Conservation (phyloP, 2,329 filamentous ascomycete species). For the Pseudogymnoascus sp. region DNA sequence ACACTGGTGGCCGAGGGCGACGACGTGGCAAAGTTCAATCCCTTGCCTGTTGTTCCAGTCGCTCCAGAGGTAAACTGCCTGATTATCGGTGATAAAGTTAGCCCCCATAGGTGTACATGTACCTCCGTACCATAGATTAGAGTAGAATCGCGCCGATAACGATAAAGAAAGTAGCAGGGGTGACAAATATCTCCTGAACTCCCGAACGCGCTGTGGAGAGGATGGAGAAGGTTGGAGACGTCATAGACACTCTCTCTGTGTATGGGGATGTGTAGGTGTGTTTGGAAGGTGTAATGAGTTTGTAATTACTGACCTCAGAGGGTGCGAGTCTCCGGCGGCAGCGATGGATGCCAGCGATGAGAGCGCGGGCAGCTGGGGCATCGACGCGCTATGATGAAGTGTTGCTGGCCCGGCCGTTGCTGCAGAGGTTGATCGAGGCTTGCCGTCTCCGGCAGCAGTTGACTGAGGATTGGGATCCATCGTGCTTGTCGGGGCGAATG, state of each 20-base stretch:
- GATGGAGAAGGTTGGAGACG: neutral
- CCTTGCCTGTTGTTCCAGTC: constrained; percentile 25
- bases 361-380: constrained; percentile 43
- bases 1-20: constrained; percentile 55
- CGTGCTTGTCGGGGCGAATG: constrained; percentile 33
- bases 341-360: constrained; percentile 51
- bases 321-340: constrained; percentile 39
- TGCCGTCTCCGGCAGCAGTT: constrained; percentile 40
- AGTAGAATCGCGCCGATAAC: constrained; percentile 18
- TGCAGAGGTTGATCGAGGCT: constrained; percentile 45
- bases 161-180: constrained; percentile 19
- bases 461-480: constrained; percentile 32
- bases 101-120: constrained; percentile 9
- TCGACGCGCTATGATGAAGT: constrained; percentile 33
- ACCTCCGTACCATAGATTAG: neutral
- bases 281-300: neutral
- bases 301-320: constrained; percentile 37
- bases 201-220: constrained; percentile 14
- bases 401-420: constrained; percentile 37
- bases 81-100: constrained; percentile 22
- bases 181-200: constrained; percentile 11
- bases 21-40: constrained; percentile 45
- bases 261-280: neutral
- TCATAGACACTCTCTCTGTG: neutral
- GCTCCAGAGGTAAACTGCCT: constrained; percentile 12